Conservation (phyloP, 2,329 filamentous ascomycete species). For the Aspergillus hortae region DNA sequence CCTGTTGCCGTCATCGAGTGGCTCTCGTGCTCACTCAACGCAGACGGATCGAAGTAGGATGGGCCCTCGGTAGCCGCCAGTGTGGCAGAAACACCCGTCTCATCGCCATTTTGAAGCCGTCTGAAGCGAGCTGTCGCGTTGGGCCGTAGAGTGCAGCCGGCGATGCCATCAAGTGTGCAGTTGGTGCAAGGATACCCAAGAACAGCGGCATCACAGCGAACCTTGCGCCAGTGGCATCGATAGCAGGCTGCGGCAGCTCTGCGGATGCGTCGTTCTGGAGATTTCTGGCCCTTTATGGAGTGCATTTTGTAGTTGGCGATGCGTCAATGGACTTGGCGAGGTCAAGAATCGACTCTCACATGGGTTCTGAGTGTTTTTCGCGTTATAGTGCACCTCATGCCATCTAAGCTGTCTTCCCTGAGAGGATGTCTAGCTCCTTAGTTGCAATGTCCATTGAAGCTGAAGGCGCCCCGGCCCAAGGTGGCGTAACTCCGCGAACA, state of each 20-base stretch:
- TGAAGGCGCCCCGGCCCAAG: too few species aligned
- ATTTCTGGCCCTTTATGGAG: not conserved
- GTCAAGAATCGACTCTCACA: too few species aligned
- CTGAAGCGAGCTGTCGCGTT: conserved; percentile 19
- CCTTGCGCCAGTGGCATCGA: conserved; percentile 31
- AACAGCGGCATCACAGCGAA: conserved; percentile 30
- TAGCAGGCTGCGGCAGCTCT: conserved; percentile 30
- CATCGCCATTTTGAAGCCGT: conserved; percentile 6
- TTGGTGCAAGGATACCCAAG: conserved; percentile 47
- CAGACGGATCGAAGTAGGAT: too few species aligned
- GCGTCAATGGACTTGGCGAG: too few species aligned
- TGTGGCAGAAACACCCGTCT: conserved; percentile 17
- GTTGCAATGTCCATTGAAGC: too few species aligned
- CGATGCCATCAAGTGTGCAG: conserved; percentile 50
- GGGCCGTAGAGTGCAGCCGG: conserved; percentile 27
- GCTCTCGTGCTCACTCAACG: conserved; percentile 28
- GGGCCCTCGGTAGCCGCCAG: not conserved
- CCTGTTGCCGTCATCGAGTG: conserved; percentile 38
- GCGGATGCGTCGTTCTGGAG: conserved; percentile 18
- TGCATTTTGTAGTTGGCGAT: conserved; percentile 5
- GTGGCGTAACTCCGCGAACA: not conserved
- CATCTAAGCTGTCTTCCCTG: too few species aligned
- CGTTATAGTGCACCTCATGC: too few species aligned
- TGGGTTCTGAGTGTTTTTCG: too few species aligned
- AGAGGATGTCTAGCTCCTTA: too few species aligned